Conservation (phyloP, 805 yeast genomes). For the Yarrowia sp. region DNA sequence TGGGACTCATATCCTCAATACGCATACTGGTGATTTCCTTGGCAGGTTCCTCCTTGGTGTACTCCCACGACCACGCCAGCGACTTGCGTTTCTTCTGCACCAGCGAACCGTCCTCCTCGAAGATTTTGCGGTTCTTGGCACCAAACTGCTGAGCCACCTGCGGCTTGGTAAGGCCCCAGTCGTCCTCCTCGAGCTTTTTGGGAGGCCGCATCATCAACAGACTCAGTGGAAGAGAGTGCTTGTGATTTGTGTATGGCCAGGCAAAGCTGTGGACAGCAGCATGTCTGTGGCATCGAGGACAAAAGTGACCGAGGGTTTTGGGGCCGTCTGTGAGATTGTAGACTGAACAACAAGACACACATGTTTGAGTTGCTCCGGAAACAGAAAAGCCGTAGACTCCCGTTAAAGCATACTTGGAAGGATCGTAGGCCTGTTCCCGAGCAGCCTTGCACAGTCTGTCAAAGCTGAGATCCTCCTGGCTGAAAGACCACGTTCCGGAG, state of each 20-base stretch:
- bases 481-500: background rate
- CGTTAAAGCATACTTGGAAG: background rate
- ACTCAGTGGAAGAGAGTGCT: background rate
- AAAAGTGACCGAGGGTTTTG: conserved; percentile 29
- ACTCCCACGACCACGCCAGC: conserved; percentile 12
- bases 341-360: background rate
- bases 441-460: conserved; percentile 8
- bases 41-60: conserved; percentile 13
- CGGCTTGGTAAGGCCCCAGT: background rate
- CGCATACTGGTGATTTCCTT: conserved; percentile 7
- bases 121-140: background rate
- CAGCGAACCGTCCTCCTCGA: background rate
- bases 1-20: background rate
- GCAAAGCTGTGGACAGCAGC: conserved; percentile 32
- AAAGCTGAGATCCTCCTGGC: background rate
- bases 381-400: background rate
- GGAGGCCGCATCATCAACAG: conserved; percentile 1
- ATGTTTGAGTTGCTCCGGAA: background rate
- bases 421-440: background rate
- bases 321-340: conserved; percentile 8
- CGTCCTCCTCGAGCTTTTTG: background rate
- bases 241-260: conserved; percentile 34
- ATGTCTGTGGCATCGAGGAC: conserved; percentile 38
- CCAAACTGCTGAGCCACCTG: conserved; percentile 10
- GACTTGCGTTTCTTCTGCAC: conserved; percentile 12